Evolutionary conservation across 768 basidiomycete genomes (phyloP), one percentile per base, ranked within the genome.

Genomic region (Mycena sanguinolenta): DNA sequence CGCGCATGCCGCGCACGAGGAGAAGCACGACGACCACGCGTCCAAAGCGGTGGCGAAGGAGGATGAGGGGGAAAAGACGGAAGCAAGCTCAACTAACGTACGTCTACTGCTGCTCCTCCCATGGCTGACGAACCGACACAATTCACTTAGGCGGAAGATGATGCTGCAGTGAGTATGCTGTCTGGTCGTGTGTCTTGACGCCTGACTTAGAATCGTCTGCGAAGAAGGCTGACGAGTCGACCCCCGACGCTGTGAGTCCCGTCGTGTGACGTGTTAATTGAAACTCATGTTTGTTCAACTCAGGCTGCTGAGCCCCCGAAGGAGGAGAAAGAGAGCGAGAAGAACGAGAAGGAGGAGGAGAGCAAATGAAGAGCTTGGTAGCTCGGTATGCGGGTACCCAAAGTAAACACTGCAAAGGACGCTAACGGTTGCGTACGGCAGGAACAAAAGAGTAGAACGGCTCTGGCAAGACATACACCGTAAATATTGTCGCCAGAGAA

Each of bases 41-140:
- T 70, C 65, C 32, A 74, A 71, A 21, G 78, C 79, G 36, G 61
- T 79, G 27, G 74, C 84, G 77, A 82, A 78, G 73, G 84, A 86
- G 54, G 82, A 80, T 67, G 83, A 85, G 66, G 84, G 82, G 44
- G 81, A 76, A 42, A 78, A 77, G 46, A 84, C 80, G n/a, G 76
- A 84, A 62, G 80, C 83, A 13, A 77, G 77, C 28, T 77, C 82
- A 7, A 69, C 82, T 25, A 60, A 76, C 42, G 74, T 79, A 59
- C 65, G 79, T 73, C 30, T n/a, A n/a, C n/a, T 67, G 9, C 25
- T 38, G 19, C 38, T 12, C 14, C 27, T 21, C 19, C n/a, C 25
- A 12, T 28, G 14, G 19, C 17, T 62, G 10, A 19, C 44, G 19
- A 34, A 58, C 52, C 27, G 25, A 27, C 27, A 34, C 58, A 25